Evolutionary conservation across 495 filamentous ascomycete genomes (phyloP).

Genomic region (Friedmanniomyces simplex): DNA sequence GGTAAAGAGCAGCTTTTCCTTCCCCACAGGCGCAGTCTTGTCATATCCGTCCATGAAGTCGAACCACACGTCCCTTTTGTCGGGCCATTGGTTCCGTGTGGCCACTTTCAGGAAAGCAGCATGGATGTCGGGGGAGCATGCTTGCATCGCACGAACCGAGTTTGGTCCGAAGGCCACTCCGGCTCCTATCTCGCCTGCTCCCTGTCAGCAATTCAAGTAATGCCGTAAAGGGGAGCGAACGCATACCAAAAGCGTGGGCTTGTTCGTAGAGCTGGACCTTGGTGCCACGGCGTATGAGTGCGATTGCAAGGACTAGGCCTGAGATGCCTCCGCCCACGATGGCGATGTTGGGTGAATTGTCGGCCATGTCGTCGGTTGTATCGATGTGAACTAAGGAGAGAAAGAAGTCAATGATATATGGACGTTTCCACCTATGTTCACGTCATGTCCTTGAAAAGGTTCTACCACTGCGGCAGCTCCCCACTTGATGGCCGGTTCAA

Average conservation of each 20-base stretch:
- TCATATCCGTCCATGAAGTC: slow-evolving; percentile 21
- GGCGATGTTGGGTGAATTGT: slow-evolving; percentile 12
- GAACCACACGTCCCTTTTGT: slow-evolving; percentile 23
- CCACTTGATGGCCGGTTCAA: no score
- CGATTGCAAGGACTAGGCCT: slow-evolving; percentile 24
- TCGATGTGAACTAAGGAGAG: no score
- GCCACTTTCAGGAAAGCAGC: slow-evolving; percentile 33
- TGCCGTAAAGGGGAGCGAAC: neutral
- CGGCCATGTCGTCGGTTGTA: neutral
- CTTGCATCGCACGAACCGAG: slow-evolving; percentile 35
- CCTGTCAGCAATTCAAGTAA: neutral
- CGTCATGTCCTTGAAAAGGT: no score
- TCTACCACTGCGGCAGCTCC: no score
- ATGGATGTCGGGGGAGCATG: slow-evolving; percentile 39
- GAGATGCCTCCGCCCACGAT: slow-evolving; percentile 28
- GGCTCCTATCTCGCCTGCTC: slow-evolving; percentile 17
- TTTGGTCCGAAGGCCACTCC: slow-evolving; percentile 52
- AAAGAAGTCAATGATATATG: no score
- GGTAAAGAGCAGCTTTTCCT: neutral
- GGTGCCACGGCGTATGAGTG: slow-evolving; percentile 24
- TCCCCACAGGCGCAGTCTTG: slow-evolving; percentile 1
- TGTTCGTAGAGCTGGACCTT: slow-evolving; percentile 20
- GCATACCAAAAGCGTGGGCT: slow-evolving; percentile 17
- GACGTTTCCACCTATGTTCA: no score
- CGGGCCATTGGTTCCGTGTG: slow-evolving; percentile 21